Conservation (phyloP, 768 basidiomycete species). For the Porphyrellus cyaneotinctus region DNA sequence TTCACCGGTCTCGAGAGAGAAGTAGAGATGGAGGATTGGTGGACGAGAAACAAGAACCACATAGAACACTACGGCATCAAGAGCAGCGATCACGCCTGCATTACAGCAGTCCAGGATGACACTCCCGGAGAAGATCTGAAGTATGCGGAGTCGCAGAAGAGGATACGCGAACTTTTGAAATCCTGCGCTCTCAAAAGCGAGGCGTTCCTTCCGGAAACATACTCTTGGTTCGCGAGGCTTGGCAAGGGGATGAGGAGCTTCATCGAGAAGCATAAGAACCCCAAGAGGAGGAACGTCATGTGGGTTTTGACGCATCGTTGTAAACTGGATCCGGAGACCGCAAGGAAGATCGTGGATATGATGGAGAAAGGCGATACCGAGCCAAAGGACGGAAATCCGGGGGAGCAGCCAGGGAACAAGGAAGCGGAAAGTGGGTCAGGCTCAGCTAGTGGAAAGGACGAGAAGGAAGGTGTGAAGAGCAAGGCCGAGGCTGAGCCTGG, state of each 20-base stretch:
- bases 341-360: conserved; percentile 20
- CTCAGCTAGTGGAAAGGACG: not conserved
- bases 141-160: conserved; percentile 20
- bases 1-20: conserved; percentile 40
- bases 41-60: conserved; percentile 26
- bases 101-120: conserved; percentile 27
- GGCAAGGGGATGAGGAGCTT: conserved; percentile 12
- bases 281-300: conserved; percentile 18
- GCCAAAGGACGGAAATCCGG: not conserved
- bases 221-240: conserved; percentile 18
- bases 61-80: conserved; percentile 24
- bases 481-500: not conserved
- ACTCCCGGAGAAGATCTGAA: conserved; percentile 18
- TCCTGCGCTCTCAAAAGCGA: conserved; percentile 11
- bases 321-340: conserved; percentile 24
- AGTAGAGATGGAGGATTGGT: conserved; percentile 32
- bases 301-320: conserved; percentile 24
- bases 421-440: not conserved
- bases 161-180: conserved; percentile 18
- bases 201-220: conserved; percentile 13
- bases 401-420: not conserved
- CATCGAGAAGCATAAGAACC: conserved; percentile 10
- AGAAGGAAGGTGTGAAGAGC: not conserved
- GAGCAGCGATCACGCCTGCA: conserved; percentile 31
- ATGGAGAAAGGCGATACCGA: conserved; percentile 15